Base-by-base conservation (phyloP, 2,329 filamentous ascomycete species). In the Monilinia fructigena region DNA sequence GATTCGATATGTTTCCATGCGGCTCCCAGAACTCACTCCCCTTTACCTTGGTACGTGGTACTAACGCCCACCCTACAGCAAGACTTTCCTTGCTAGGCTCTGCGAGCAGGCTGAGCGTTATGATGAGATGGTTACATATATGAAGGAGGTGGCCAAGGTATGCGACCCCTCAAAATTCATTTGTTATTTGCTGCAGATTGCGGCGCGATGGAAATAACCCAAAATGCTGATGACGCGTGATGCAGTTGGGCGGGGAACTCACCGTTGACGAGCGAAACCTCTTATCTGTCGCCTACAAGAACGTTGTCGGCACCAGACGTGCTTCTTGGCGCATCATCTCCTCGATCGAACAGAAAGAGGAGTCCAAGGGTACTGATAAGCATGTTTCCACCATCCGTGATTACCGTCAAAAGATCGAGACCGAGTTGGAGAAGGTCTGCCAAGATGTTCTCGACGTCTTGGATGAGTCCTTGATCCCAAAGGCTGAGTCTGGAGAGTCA, bases 21-120 rank as follows among this genome's bases (percentile, higher is more conserved):
- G 63, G 63, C 63, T 65, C 28, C 55, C 48, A 63, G 60, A 45
- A 58, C 55, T 63, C 45, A 58, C 55, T 63, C 45, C 62, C 45
- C 53, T 63, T 54, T 65, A 53, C 28, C 61, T 48, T 53, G 58
- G 55, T 47, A 52, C 55, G 65, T 52, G 67, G 60, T 66, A 63
- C 59, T 70, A 66, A 73, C 75, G 69, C 75, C 68, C 48, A 48
- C 65, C 63, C 50, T 60, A 79, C 80, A 97, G 93, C 90, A 98
- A 98, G 90, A 98, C 95, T 80, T 98, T 98, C 88, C 92, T 98
- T 82, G 95, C 95, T 82, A 90, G 95, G 85, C 93, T 99, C 80
- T 98, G 95, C 87, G 95, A 98, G 91, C 95, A 99, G 89, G 95
- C 95, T 80, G 95, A 98, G 88, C 94, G 94, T 80, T 99, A 99